A percentile compares a stretch with the other conserved stretches of the same genome.
Evolutionary conservation across 495 filamentous ascomycete genomes (phyloP).

Genomic region (Xylaria telfairii): DNA sequence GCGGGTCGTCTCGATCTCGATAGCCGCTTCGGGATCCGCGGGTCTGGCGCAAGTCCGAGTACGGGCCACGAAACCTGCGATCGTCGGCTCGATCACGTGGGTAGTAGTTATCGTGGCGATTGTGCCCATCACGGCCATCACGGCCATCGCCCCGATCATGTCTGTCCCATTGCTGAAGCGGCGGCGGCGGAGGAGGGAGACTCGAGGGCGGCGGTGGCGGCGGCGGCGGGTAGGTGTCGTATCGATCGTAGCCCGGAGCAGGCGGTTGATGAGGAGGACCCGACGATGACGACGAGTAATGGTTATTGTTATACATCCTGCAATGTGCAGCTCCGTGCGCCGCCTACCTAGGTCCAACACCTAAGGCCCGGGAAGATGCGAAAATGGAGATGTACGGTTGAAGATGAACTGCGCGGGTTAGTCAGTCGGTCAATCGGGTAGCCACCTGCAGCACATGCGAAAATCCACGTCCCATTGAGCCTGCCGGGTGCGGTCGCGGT

Average conservation of each 20-base stretch:
- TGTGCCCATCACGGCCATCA: neutral
- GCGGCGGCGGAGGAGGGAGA: conserved; percentile 28
- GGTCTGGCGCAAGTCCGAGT: conserved; percentile 24
- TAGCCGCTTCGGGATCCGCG: conserved; percentile 7
- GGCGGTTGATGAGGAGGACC: conserved; percentile 28
- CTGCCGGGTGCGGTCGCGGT: neutral
- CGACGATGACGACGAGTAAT: conserved; percentile 25
- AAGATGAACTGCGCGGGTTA: neutral
- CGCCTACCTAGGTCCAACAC: neutral
- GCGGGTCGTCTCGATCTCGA: conserved; percentile 18
- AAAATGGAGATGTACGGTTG: neutral
- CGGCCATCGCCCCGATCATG: conserved; percentile 18
- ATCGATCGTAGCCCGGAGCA: conserved; percentile 20
- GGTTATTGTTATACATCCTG: conserved; percentile 34
- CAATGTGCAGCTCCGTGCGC: neutral
- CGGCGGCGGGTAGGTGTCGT: conserved; percentile 26
- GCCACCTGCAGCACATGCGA: neutral
- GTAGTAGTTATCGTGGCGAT: conserved; percentile 1
- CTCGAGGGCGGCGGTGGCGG: conserved; percentile 27
- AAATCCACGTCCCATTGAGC: neutral
- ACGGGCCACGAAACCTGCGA: conserved; percentile 30
- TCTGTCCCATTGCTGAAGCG: conserved; percentile 31
- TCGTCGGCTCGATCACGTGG: conserved; percentile 29
- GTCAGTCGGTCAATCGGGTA: neutral
- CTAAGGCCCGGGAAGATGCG: too few species aligned